These are phyloP conservation scores for Benincasa hispida DNA, from an alignment of 306 rosid genomes.

Conservation along the genomic window DNA sequence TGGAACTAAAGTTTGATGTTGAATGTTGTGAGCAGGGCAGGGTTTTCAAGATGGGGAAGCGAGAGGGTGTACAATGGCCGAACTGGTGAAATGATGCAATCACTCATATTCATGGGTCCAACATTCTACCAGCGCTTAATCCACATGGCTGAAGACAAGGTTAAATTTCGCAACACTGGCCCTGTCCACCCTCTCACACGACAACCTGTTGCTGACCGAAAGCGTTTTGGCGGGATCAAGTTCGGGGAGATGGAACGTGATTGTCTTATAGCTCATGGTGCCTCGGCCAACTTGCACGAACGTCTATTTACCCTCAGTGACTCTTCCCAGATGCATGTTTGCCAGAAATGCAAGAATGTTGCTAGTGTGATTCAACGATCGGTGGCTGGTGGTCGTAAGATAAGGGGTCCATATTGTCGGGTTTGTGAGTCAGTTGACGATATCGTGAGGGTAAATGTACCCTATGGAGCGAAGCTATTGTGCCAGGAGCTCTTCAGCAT, in stretches of 20 bases:
- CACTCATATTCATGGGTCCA: slow-evolving; percentile 92
- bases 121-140: slow-evolving; percentile 87
- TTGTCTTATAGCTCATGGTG: slow-evolving; percentile 93
- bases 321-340: slow-evolving; percentile 71
- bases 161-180: slow-evolving; percentile 88
- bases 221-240: slow-evolving; percentile 91
- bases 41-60: slow-evolving; percentile 81
- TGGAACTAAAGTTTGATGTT: slow-evolving; percentile 6
- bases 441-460: slow-evolving; percentile 61
- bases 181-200: slow-evolving; percentile 98
- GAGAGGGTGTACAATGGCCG: slow-evolving; percentile 88
- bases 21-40: slow-evolving; percentile 41
- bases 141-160: slow-evolving; percentile 97
- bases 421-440: slow-evolving; percentile 62
- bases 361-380: slow-evolving; percentile 65
- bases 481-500: slow-evolving; percentile 93
- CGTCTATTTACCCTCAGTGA: slow-evolving; percentile 92
- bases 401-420: slow-evolving; percentile 87
- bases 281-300: slow-evolving; percentile 85
- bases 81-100: slow-evolving; percentile 81
- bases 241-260: slow-evolving; percentile 99
- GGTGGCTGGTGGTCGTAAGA: slow-evolving; percentile 60
- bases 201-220: slow-evolving; percentile 93
- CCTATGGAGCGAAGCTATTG: slow-evolving; percentile 80
- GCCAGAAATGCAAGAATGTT: slow-evolving; percentile 59